Evolutionary conservation across 305 asterid species (phyloP), one percentile per base, ranked within the genome.

Genomic region (Solanum hybrid): DNA sequence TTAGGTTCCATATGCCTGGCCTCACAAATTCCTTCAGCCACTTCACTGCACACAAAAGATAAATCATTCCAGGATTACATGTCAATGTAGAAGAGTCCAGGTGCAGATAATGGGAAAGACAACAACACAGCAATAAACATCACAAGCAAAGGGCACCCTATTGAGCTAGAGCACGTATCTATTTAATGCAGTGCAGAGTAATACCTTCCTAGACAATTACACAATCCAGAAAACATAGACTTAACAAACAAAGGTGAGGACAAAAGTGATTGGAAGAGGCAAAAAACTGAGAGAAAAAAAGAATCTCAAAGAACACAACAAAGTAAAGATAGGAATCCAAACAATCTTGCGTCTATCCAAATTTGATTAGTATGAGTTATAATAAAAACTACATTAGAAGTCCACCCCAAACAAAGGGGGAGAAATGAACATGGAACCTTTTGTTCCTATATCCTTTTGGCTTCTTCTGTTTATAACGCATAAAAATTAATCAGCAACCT

Each of bases 1-100:
- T 91, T 94, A 88, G 89, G 89, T 90, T 97, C 99, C 99, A 97
- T 96, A 90, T 84, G 91, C 92, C 91, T 78, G 79, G 79, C 36
- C 88, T 86, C 77, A 38, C 39, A 89, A 89, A 91, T 68, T 93
- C 91, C 89, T 70, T 86, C 86, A 57, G 78, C 51, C 88, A 26
- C 94, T 95, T 93, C 93, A 91, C 70, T 75, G 89, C 89, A 93
- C 87, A 88, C 37, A 78, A 34, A 65, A 79, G 27, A 68, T 57
- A 20, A 78, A 89, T 78, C 36, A 24, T 32, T 39, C 90, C 51
- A 88, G 31, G 22, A 38, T 41, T 33, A 88, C 51, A 15, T 37
- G 86, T 45, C 29, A 22, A 78, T 17, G 68, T 38, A 77, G 90
- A 33, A 76, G 87, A 78, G 33, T 78, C 24, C 75, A 76, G 20